These are phyloP conservation scores for Linnemannia exigua DNA, from an alignment of 192 early-diverging fungal genomes.

Conservation along the genomic window DNA sequence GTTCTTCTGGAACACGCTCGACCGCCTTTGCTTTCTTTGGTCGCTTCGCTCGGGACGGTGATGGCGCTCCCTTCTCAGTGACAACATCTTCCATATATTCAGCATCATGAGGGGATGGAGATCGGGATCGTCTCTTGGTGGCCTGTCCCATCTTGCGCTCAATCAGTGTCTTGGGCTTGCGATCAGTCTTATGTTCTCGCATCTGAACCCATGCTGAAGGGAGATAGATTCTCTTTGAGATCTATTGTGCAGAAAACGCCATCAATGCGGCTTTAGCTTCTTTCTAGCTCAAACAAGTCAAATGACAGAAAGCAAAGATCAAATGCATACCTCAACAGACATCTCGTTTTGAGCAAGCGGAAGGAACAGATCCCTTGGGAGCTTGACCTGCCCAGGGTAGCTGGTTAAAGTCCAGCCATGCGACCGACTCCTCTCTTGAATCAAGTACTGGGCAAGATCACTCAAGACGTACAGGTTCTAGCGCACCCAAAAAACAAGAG, in stretches of 20 bases:
- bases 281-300: background rate
- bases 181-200: constrained; percentile 39
- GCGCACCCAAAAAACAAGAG: background rate
- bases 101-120: constrained; percentile 25
- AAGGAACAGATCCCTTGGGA: constrained; percentile 79
- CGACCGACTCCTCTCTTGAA: constrained; percentile 81
- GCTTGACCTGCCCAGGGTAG: constrained; percentile 78
- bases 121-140: constrained; percentile 41
- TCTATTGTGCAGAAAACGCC: constrained; percentile 21
- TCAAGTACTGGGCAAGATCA: constrained; percentile 86
- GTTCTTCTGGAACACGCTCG: constrained; percentile 23
- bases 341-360: constrained; percentile 56
- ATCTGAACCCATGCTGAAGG: constrained; percentile 34
- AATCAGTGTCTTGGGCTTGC: constrained; percentile 13
- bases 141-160: constrained; percentile 56
- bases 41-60: constrained; percentile 15
- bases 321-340: constrained; percentile 52
- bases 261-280: too few relatives aligned
- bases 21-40: constrained; percentile 29
- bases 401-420: constrained; percentile 85
- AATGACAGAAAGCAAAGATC: background rate
- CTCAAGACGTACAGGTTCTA: constrained; percentile 85
- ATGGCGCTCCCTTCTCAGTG: background rate
- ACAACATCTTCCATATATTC: constrained; percentile 11
- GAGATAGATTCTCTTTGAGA: constrained; percentile 51